A percentile compares a stretch with the other conserved stretches of the same genome.
Evolutionary conservation across 129 eudicot species (phyloP).

Genomic region (Solidago caesia): DNA sequence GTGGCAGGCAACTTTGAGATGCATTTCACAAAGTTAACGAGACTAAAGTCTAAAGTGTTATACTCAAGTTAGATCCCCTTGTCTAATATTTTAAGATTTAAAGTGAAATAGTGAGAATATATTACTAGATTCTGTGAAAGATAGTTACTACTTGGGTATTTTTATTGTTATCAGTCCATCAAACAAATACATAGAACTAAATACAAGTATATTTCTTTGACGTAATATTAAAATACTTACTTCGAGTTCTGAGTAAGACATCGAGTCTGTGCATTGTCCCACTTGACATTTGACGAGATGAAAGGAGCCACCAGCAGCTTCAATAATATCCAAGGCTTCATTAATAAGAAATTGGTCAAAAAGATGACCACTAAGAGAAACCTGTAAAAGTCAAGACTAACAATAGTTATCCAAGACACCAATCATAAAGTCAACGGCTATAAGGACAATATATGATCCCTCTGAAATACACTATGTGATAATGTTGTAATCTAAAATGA

Average conservation of each 20-base stretch:
- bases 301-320: constrained; percentile 98
- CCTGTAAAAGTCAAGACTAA: constrained; percentile 45
- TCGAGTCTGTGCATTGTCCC: constrained; percentile 73
- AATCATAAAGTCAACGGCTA: constrained; percentile 8
- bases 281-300: constrained; percentile 86
- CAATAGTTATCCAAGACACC: not conserved
- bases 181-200: not conserved
- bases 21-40: no score
- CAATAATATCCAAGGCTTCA: constrained; percentile 91
- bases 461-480: not conserved
- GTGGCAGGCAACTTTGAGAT: no score
- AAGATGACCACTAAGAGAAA: constrained; percentile 94
- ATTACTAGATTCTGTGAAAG: not conserved
- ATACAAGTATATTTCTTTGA: constrained; percentile 3
- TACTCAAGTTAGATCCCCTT: no score
- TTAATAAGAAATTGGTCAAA: constrained; percentile 90
- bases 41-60: no score
- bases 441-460: constrained; percentile 7
- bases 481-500: constrained; percentile 7
- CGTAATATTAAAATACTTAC: constrained; percentile 34
- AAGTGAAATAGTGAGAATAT: no score
- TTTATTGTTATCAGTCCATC: not conserved
- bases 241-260: constrained; percentile 91
- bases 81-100: no score
- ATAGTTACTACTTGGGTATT: constrained; percentile 9